Evolutionary conservation across 768 basidiomycete species (phyloP).

Genomic region (Postia placenta): DNA sequence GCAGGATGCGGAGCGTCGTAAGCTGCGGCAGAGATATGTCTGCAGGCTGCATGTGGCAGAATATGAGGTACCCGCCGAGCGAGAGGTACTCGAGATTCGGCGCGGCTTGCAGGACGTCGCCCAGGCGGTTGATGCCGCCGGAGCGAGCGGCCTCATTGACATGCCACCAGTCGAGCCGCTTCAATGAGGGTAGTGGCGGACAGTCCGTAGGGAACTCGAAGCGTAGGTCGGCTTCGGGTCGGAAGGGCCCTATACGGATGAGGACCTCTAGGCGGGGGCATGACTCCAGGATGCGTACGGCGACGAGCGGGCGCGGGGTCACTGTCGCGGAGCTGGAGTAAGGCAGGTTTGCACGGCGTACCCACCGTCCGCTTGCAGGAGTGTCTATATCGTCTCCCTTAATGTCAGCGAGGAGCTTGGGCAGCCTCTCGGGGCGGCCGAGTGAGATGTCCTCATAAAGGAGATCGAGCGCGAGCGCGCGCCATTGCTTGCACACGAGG

Average conservation of each 20-base stretch:
- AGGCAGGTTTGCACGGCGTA: conserved; percentile 54
- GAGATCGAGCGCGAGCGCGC: conserved; percentile 35
- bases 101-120: conserved; percentile 41
- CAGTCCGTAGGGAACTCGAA: conserved; percentile 50
- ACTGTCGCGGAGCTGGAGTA: conserved; percentile 46
- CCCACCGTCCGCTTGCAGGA: conserved; percentile 28
- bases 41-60: conserved; percentile 13
- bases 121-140: conserved; percentile 61
- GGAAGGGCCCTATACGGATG: conserved; percentile 33
- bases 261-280: conserved; percentile 51
- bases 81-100: conserved; percentile 56
- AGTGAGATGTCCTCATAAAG: conserved; percentile 52
- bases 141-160: conserved; percentile 46
- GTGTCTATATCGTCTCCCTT: conserved; percentile 13
- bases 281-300: conserved; percentile 41
- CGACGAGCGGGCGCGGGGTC: conserved; percentile 24
- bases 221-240: conserved; percentile 1
- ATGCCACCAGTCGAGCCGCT: conserved; percentile 69
- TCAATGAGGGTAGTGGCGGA: conserved; percentile 43
- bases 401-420: conserved; percentile 21
- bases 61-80: conserved; percentile 40
- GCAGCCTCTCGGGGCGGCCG: conserved; percentile 23
- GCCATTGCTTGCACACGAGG: conserved; percentile 55
- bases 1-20: conserved; percentile 45
- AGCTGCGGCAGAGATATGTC: conserved; percentile 38